Evolutionary conservation across 2,329 filamentous ascomycete species (phyloP).

Genomic region (Niveomyces coronatus): DNA sequence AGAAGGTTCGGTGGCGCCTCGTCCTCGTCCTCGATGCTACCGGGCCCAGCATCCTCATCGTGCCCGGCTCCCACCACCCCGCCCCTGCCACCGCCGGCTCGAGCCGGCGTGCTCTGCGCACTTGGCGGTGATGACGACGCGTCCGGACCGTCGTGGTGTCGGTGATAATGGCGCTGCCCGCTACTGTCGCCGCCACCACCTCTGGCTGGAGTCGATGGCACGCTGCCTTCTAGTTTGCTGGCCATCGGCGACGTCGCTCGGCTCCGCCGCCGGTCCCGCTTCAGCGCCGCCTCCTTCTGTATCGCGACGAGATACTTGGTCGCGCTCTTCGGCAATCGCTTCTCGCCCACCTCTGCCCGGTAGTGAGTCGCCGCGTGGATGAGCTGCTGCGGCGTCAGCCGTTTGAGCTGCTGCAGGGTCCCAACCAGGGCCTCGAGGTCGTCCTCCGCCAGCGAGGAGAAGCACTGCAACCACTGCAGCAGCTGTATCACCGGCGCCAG

Average conservation of each 20-base stretch:
- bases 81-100: too few relatives aligned
- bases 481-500: conserved; percentile 86
- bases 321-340: conserved; percentile 76
- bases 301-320: conserved; percentile 76
- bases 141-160: conserved; percentile 32
- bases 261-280: conserved; percentile 44
- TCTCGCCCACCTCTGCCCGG: conserved; percentile 89
- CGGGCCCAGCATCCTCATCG: conserved; percentile 31
- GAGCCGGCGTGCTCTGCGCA: conserved; percentile 29
- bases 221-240: conserved; percentile 21
- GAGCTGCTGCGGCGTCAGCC: conserved; percentile 76
- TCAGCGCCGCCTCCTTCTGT: conserved; percentile 57
- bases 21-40: conserved; percentile 49
- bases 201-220: conserved; percentile 35
- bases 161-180: too few relatives aligned
- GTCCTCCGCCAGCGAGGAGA: conserved; percentile 78
- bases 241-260: conserved; percentile 33
- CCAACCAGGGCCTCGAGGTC: conserved; percentile 81
- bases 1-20: conserved; percentile 66
- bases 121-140: conserved; percentile 30
- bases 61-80: too few relatives aligned
- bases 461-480: conserved; percentile 95
- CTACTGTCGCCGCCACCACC: conserved; percentile 28
- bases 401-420: conserved; percentile 80
- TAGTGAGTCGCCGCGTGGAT: conserved; percentile 91